phyloP scores from a whole-genome alignment of 2,329 filamentous ascomycete genomes.

The Penicillium brevicompactum region DNA sequence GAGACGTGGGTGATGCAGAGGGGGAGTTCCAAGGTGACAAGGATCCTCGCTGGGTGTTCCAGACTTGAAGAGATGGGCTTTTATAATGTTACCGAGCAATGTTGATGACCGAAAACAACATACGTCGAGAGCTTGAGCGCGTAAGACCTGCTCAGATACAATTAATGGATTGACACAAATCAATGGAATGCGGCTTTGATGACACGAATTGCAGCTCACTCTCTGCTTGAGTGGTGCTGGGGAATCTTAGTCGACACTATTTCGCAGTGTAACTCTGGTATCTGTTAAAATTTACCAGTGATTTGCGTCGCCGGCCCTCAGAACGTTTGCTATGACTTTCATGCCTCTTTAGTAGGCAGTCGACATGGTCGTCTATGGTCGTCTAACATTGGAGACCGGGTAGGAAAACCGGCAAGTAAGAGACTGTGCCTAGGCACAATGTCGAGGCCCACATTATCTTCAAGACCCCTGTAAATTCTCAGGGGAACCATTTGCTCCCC shows the following conservation, averaged over 20 bases:
- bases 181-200: too few species aligned
- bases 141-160: too few species aligned
- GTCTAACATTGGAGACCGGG: neutral
- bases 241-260: too few species aligned
- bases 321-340: neutral
- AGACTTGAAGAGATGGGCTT: constrained; percentile 45
- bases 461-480: neutral
- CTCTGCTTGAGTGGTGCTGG: too few species aligned
- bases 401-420: neutral
- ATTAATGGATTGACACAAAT: too few species aligned
- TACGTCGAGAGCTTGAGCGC: too few species aligned
- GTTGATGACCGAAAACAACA: neutral
- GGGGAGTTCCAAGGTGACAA: constrained; percentile 63
- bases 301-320: too few species aligned
- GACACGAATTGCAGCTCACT: too few species aligned
- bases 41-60: constrained; percentile 68
- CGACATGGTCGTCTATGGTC: neutral
- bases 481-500: neutral
- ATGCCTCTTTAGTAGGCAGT: neutral
- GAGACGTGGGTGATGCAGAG: constrained; percentile 53
- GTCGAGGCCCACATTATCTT: neutral
- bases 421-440: neutral
- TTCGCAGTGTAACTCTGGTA: too few species aligned
- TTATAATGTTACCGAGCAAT: neutral
- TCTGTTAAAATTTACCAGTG: too few species aligned